phyloP scores from a whole-genome alignment of 768 basidiomycete species.

The Boletus bicolor region DNA sequence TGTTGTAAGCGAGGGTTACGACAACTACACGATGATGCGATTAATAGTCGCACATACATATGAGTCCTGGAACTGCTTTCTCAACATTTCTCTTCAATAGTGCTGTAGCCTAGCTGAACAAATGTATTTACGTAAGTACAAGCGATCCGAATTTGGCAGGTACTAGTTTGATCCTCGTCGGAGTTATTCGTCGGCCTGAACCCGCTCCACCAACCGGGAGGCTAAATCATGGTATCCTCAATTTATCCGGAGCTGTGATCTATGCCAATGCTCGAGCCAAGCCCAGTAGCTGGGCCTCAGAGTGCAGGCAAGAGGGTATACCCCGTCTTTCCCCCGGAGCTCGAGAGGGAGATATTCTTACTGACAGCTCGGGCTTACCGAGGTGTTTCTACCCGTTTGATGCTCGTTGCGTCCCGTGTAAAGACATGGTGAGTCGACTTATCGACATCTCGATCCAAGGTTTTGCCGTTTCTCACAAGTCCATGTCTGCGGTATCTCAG shows the following conservation, averaged over 20 bases:
- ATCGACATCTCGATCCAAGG: background rate
- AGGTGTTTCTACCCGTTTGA: constrained; percentile 8
- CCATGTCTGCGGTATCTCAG: background rate
- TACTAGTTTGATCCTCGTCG: too few species aligned
- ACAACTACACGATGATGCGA: too few species aligned
- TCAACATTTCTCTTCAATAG: too few species aligned
- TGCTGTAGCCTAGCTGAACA: too few species aligned
- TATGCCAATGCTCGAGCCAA: background rate
- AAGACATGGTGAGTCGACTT: constrained; percentile 13
- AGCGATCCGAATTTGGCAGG: too few species aligned
- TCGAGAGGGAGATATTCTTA: constrained; percentile 21
- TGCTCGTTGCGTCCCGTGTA: constrained; percentile 18
- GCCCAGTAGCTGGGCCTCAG: background rate
- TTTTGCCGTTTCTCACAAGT: background rate
- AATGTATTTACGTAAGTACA: too few species aligned
- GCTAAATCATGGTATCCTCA: too few species aligned
- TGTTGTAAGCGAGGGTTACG: too few species aligned
- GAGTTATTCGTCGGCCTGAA: too few species aligned
- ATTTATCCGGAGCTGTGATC: constrained; percentile 8
- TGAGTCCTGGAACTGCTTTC: too few species aligned
- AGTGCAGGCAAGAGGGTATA: background rate
- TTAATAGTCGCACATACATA: too few species aligned
- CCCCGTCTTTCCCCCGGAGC: constrained; percentile 18
- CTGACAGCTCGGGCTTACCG: constrained; percentile 7
- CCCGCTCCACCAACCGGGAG: too few species aligned